Evolutionary conservation across 495 filamentous ascomycete genomes (phyloP).

Genomic region (Oidiodendron maius): DNA sequence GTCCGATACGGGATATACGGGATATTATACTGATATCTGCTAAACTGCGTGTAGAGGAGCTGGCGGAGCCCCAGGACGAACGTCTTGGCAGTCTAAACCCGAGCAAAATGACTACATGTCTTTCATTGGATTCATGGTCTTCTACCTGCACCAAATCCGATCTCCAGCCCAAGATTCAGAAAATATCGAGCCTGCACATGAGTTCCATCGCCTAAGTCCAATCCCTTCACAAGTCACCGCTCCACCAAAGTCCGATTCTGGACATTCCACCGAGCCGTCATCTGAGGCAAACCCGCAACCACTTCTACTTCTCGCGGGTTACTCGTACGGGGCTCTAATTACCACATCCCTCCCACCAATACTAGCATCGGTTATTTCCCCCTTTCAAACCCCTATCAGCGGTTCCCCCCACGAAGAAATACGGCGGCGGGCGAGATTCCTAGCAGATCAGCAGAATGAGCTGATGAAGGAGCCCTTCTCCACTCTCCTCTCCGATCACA

Average conservation of each 20-base stretch:
- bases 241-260: not conserved
- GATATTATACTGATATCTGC: too few relatives aligned
- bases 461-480: slow-evolving; percentile 33
- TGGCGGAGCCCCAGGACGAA: slow-evolving; percentile 63
- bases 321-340: slow-evolving; percentile 88
- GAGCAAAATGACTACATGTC: slow-evolving; percentile 79
- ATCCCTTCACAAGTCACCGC: slow-evolving; percentile 18
- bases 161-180: slow-evolving; percentile 5
- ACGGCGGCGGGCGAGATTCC: slow-evolving; percentile 54
- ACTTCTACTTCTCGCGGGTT: slow-evolving; percentile 65
- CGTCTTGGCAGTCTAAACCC: slow-evolving; percentile 77
- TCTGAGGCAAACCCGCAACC: slow-evolving; percentile 8
- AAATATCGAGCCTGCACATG: slow-evolving; percentile 6
- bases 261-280: not conserved
- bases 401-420: slow-evolving; percentile 59
- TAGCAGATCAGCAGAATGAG: slow-evolving; percentile 50
- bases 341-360: slow-evolving; percentile 60
- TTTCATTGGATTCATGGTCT: slow-evolving; percentile 67
- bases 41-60: slow-evolving; percentile 56
- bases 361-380: slow-evolving; percentile 47
- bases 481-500: slow-evolving; percentile 9
- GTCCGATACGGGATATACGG: not conserved
- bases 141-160: slow-evolving; percentile 56
- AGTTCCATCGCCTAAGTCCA: slow-evolving; percentile 13
- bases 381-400: slow-evolving; percentile 46